These are phyloP conservation scores for Lachancea fermentati DNA, from an alignment of 805 yeast genomes.

Conservation along the genomic window DNA sequence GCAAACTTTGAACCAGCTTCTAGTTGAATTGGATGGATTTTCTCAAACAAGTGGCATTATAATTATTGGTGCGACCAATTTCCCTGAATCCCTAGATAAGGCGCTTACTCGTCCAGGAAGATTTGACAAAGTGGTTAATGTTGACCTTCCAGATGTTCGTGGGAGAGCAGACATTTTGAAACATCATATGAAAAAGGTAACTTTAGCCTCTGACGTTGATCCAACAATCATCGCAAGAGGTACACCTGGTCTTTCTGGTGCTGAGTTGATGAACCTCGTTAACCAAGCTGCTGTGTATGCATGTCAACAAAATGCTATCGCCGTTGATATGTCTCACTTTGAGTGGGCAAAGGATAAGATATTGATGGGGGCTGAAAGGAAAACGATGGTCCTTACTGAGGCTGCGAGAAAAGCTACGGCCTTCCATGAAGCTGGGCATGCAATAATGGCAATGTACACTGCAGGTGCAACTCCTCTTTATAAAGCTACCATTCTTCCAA, in stretches of 20 bases:
- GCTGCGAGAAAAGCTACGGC: constrained; percentile 92
- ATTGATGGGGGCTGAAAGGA: constrained; percentile 95
- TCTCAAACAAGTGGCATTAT: constrained; percentile 90
- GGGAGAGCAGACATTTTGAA: constrained; percentile 90
- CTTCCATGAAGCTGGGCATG: constrained; percentile 99
- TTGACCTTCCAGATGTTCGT: constrained; percentile 94
- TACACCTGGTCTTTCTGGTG: constrained; percentile 98
- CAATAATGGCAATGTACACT: constrained; percentile 93
- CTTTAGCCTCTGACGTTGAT: constrained; percentile 78
- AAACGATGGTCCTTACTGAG: constrained; percentile 96
- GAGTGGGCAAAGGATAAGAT: constrained; percentile 99
- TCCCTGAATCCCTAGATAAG: constrained; percentile 94
- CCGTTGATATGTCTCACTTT: constrained; percentile 85
- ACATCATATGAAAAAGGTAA: constrained; percentile 89
- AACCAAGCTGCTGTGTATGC: constrained; percentile 98
- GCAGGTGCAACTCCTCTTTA: constrained; percentile 92
- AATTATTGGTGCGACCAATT: constrained; percentile 96
- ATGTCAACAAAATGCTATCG: constrained; percentile 82
- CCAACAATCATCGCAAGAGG: constrained; percentile 90
- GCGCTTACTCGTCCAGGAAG: constrained; percentile 98
- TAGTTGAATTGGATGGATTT: constrained; percentile 94
- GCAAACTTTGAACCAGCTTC: constrained; percentile 91
- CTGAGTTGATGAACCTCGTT: constrained; percentile 90
- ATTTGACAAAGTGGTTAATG: constrained; percentile 92
- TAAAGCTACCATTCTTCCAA: constrained; percentile 93